Base-by-base conservation (phyloP, 495 filamentous ascomycete genomes). In the Glonium stellatum region DNA sequence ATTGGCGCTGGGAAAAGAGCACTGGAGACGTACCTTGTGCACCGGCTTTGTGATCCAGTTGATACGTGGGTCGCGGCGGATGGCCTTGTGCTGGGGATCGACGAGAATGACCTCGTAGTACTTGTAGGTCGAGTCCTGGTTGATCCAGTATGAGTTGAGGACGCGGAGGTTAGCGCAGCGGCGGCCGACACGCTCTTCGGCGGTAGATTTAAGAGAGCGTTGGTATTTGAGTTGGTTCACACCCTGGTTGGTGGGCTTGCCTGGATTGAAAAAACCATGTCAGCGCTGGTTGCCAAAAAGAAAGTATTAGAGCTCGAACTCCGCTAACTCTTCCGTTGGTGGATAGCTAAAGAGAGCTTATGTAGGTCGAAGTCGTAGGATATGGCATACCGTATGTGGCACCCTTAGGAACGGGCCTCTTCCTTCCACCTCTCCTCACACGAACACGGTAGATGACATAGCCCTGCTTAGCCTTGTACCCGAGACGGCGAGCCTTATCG, bases 51-150 rank as follows among this genome's bases (percentile, higher is more conserved):
- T 89, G 81, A 99, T 99, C 93, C 93, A 99, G 87, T 96, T 99
- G 87, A 99, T 97, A 75, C 93, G 90, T 69, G 93, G 81, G 79
- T 99, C 93, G 68, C 88, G 90, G 77, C 93, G 92, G 82, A 97
- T 99, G 75, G 95, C 93, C 85, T 97, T 97, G 88, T 99, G 93
- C 81, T 95, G 86, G 73, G 93, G 95, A 82, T 99, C 93, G 75
- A 99, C 95, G 69, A 97, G 88, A 82, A 99, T 97, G 77, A 99
- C 85, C 80, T 99, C 93, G 81, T 84, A 99, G 86, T 97, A 99
- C 84, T 99, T 99, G 89, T 97, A 99, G 79, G 93, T 97, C 57
- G 92, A 96, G 83, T 99, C 93, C 84, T 99, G 93, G 85, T 99
- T 99, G 86, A 97, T 90, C 93, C 93, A 99, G 90, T 99, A 99